Base-by-base conservation (phyloP, 1,284 basidiomycete genomes). In the Heterobasidion parviporum region DNA sequence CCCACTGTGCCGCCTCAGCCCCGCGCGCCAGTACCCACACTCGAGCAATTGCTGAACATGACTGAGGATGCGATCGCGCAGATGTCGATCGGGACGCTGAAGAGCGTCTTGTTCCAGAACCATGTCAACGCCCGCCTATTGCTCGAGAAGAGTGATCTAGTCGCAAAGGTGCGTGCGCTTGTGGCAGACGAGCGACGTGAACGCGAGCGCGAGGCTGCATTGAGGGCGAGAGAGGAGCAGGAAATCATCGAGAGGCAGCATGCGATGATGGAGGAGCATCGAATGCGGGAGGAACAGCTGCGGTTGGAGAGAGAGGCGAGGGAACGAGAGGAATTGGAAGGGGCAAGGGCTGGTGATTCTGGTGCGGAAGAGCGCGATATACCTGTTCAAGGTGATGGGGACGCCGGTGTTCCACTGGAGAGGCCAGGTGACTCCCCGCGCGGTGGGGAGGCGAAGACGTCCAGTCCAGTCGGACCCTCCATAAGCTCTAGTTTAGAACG, bases 91-190 rank as follows among this genome's bases (percentile, higher is more conserved):
- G 41, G 56, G 14, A 16, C 53, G 7, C 53, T 56, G 43, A 93
- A 93, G 67, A 77, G 77, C 5, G 79, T 93, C n/a, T 70, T 94
- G 26, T 89, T 82, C 65, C 80, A 82, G 54, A 85, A 87, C 59
- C 85, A 87, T 55, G 86, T 89, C 26, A 79, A 77, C 55, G 72
- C 78, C 6, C 73, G 82, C 46, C 67, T 80, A 61, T 71, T 87
- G 2, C 71, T 87, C 16, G 85, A 89, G 72, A 92, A 92, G 70
- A 72, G 77, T 44, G 90, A 93, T 59, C 70, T 93, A 33, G 87
- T 93, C 6, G 75, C 69, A 33, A 85, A 86, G 61, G 90, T 92
- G 8, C 64, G 72, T 56, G 74, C 74, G 48, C 69, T 92, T 15
- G 70, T 92, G 6, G 78, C 81, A 45, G 82, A 86, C 60, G 92